A percentile compares a stretch with the other conserved stretches of the same genome.
Evolutionary conservation across 768 basidiomycete genomes (phyloP).

Genomic region (Pholiota microspora): DNA sequence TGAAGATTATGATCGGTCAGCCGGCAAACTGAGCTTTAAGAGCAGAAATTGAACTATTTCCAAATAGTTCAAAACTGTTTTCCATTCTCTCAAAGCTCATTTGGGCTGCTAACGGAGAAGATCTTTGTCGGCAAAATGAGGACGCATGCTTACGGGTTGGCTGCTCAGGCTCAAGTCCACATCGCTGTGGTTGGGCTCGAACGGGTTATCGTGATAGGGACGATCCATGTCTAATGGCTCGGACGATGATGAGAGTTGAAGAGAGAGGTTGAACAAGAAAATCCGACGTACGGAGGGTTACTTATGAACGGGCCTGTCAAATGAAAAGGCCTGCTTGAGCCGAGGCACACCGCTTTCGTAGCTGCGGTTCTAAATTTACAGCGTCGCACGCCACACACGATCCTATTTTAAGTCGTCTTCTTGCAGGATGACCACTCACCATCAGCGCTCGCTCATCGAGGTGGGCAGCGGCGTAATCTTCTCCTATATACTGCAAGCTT

Average conservation of each 20-base stretch:
- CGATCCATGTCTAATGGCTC: conserved; percentile 1
- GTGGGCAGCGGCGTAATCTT: neutral
- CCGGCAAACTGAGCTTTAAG: neutral
- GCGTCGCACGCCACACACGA: neutral
- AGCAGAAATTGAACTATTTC: neutral
- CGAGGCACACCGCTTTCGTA: neutral
- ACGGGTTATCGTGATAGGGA: conserved; percentile 10
- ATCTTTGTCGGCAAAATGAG: neutral
- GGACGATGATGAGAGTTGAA: neutral
- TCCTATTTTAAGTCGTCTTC: neutral
- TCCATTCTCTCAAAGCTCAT: neutral
- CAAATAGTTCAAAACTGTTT: neutral
- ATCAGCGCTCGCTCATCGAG: neutral
- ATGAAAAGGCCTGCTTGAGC: neutral
- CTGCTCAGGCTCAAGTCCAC: neutral
- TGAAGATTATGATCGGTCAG: neutral
- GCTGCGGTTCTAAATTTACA: neutral
- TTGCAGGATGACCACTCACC: neutral
- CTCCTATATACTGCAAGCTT: no score
- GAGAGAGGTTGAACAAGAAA: neutral
- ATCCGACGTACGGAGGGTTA: neutral
- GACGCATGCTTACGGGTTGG: neutral
- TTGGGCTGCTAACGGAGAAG: neutral
- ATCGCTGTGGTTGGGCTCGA: conserved; percentile 3
- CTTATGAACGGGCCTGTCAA: neutral